Evolutionary conservation across 2,329 filamentous ascomycete species (phyloP), one percentile per base, ranked within the genome.

Genomic region (Ascomycota sp.): DNA sequence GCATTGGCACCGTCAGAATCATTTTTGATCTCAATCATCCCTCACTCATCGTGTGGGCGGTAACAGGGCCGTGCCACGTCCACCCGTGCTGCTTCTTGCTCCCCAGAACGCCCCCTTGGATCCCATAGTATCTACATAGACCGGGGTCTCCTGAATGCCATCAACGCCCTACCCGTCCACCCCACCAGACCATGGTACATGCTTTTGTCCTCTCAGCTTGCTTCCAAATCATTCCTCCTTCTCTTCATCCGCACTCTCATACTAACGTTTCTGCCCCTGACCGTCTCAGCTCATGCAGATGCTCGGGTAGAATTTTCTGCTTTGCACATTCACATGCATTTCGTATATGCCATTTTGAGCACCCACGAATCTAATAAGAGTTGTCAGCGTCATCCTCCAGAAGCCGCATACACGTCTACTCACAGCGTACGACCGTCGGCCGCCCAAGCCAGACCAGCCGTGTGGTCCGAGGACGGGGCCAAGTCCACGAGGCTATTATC

Each of bases 261-360:
- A 8, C 13, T 15, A 12, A 15, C 13, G n/a, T 17, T 15, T 26
- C 12, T 15, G 12, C 5, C 9, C 4, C 12, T 15, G 13, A 8
- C n/a, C 5, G 9, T 9, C 27, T 28, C 27, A 73, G 35, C 63
- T 59, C 47, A 67, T 52, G 26, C 55, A 55, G 37, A 70, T 51
- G 36, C 61, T 65, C 2, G 70, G 65, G 36, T 60, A 64, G 21
- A 62, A 52, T 47, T 70, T 77, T 35, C 78, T 61, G 33, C 55
- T 60, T 29, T 65, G 58, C 12, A 72, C 41, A 44, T 81, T 72
- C 38, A 85, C 61, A 22, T 62, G 64, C 40, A 80, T 69, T 51
- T 83, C 75, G 42, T 80, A 80, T 31, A 85, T 75, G 32, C 78
- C 78, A 39, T 79, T 71, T 44, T 80, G 72, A 22, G 69, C 65